Base-by-base conservation (phyloP, 192 early-diverging fungal genomes). In the Gamsiella multidivaricata region DNA sequence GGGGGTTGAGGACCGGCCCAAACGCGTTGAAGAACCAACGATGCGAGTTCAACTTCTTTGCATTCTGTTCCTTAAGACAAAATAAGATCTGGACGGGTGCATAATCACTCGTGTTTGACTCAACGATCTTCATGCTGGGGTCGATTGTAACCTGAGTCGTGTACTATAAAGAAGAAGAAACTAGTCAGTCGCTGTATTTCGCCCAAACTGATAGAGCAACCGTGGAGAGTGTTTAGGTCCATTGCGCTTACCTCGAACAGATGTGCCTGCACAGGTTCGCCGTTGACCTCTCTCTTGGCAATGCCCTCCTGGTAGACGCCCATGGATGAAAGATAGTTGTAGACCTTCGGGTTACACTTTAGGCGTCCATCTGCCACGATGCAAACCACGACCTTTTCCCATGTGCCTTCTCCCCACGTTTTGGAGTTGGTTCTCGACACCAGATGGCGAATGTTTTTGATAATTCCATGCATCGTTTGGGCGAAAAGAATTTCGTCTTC, bases 61-160 rank as follows among this genome's bases (percentile, higher is more conserved):
- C 88, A 67, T 94, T 94, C 70, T 93, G 88, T 79, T 94, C 93
- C 80, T 94, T 94, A 12, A 94, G 68, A 65, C 90, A 88, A 69
- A 94, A 94, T 63, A 94, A 81, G 29, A 86, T 85, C 79, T 93
- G 93, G 28, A 91, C 86, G 31, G 90, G 90, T 3, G 88, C 89
- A 54, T 81, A 81, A 51, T 76, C 73, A 17, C 73, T 76, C 32
- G 73, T 50, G 29, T 76, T 76, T 23, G 73, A 76, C 53, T 67
- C 52, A 14, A 62, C 82, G 67, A 94, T 82, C 55, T 89, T 87
- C 82, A 88, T 85, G 51, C 88, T 83, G 9, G 82, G 75, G 64
- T 93, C 90, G 32, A 94, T 79, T 34, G 82, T 80, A 25, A 90
- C 72, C 70, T 96, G 94, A 8, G 91, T 91, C 2, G 96, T 97